Conservation (phyloP, 306 rosid species). For the Inga oerstediana region DNA sequence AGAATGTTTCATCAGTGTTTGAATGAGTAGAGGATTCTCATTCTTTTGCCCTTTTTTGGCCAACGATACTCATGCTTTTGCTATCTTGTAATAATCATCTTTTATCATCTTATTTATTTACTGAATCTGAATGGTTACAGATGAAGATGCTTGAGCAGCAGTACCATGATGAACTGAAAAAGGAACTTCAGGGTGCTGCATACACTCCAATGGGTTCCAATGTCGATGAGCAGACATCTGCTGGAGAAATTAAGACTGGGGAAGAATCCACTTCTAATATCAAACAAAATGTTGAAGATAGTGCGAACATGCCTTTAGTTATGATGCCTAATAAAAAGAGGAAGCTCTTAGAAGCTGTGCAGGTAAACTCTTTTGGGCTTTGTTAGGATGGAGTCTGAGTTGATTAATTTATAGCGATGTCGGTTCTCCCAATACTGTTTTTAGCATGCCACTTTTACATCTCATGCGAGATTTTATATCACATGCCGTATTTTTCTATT, state of each 20-base stretch:
- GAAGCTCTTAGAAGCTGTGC: constrained; percentile 61
- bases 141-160: constrained; percentile 69
- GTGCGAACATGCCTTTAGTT: constrained; percentile 39
- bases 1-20: neutral
- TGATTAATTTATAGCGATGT: neutral
- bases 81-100: neutral
- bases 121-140: constrained; percentile 52
- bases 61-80: neutral
- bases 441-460: neutral
- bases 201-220: constrained; percentile 43
- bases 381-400: neutral
- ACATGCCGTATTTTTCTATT: neutral
- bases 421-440: neutral
- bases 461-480: neutral
- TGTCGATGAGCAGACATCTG: constrained; percentile 43
- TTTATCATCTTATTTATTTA: neutral
- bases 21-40: neutral
- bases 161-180: constrained; percentile 77
- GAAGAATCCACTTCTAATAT: constrained; percentile 49
- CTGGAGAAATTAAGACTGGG: constrained; percentile 34
- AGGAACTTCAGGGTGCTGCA: constrained; percentile 62
- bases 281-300: constrained; percentile 45
- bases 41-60: neutral
- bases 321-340: constrained; percentile 63
- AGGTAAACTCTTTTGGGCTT: constrained; percentile 48